These are phyloP conservation scores for Talaromyces sp. DNA, from an alignment of 2,329 filamentous ascomycete genomes.

Conservation along the genomic window DNA sequence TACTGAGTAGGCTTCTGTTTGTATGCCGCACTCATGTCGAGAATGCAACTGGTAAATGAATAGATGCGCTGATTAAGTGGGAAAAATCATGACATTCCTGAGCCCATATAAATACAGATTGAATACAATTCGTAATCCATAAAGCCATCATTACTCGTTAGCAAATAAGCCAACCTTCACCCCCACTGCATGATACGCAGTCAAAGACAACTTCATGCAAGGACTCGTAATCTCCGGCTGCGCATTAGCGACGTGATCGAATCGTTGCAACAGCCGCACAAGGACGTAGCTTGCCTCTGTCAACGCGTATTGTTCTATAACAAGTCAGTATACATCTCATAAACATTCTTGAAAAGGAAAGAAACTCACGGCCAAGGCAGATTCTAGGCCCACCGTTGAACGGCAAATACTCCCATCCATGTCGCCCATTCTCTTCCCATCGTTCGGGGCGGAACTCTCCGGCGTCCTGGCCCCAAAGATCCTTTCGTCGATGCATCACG, in stretches of 20 bases:
- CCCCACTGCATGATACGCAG: slow-evolving; percentile 1
- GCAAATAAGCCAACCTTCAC: slow-evolving; percentile 10
- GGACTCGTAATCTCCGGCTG: slow-evolving; percentile 13
- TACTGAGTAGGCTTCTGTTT: not conserved
- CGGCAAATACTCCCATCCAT: slow-evolving; percentile 42
- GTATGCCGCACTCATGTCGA: not conserved
- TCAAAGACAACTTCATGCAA: slow-evolving; percentile 9
- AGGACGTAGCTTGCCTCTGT: slow-evolving; percentile 14
- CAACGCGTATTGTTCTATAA: slow-evolving; percentile 14
- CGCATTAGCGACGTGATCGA: slow-evolving; percentile 10
- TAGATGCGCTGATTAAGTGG: not conserved
- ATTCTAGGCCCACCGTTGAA: slow-evolving; percentile 29
- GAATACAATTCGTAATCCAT: not conserved
- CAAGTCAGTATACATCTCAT: not conserved
- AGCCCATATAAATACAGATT: not conserved
- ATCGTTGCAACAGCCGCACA: slow-evolving; percentile 3
- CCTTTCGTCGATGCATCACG: slow-evolving; percentile 66
- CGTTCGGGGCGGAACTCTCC: slow-evolving; percentile 48
- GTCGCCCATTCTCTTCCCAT: slow-evolving; percentile 45
- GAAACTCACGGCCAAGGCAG: slow-evolving; percentile 24
- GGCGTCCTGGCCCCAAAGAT: slow-evolving; percentile 47
- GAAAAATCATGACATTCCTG: not conserved
- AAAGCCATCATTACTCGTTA: not conserved
- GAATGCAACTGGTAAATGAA: not conserved
- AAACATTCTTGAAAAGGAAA: not conserved